Conservation (phyloP, 768 basidiomycete species). For the Lyophyllum semitale region DNA sequence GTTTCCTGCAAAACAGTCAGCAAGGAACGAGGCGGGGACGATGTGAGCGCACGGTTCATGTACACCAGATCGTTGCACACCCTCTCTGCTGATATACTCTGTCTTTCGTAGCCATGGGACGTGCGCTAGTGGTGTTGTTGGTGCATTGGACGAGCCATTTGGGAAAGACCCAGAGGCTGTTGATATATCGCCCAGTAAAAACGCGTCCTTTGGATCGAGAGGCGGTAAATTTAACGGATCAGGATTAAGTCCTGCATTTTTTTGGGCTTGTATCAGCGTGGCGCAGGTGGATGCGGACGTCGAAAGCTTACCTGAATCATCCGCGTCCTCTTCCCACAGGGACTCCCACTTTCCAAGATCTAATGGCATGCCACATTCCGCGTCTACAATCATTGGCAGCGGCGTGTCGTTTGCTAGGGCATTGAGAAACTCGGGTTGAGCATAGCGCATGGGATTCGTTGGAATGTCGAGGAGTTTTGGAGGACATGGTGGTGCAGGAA, state of each 20-base stretch:
- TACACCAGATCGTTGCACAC: slow-evolving; percentile 39
- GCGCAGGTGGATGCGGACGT: neutral
- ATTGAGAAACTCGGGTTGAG: slow-evolving; percentile 82
- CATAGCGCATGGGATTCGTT: slow-evolving; percentile 88
- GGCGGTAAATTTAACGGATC: slow-evolving; percentile 56
- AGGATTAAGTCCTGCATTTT: slow-evolving; percentile 55
- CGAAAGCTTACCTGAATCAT: slow-evolving; percentile 56
- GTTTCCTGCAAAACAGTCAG: slow-evolving; percentile 42
- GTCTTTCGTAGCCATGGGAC: slow-evolving; percentile 94
- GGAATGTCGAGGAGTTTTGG: slow-evolving; percentile 92
- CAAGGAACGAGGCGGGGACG: neutral
- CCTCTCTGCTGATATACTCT: slow-evolving; percentile 77
- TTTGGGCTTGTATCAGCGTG: neutral
- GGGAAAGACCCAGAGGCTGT: slow-evolving; percentile 45
- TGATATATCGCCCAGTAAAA: slow-evolving; percentile 71
- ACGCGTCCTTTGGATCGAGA: slow-evolving; percentile 76
- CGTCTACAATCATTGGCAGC: slow-evolving; percentile 95
- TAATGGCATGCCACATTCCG: slow-evolving; percentile 95
- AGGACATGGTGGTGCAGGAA: slow-evolving; percentile 95
- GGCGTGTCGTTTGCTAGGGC: slow-evolving; percentile 79
- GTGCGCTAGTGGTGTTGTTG: slow-evolving; percentile 54
- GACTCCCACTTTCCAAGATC: slow-evolving; percentile 83
- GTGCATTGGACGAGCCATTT: slow-evolving; percentile 40
- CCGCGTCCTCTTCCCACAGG: slow-evolving; percentile 79
- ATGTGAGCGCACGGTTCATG: slow-evolving; percentile 57